Conservation (phyloP, 345 rosid species). For the Dipteronia sinensis region DNA sequence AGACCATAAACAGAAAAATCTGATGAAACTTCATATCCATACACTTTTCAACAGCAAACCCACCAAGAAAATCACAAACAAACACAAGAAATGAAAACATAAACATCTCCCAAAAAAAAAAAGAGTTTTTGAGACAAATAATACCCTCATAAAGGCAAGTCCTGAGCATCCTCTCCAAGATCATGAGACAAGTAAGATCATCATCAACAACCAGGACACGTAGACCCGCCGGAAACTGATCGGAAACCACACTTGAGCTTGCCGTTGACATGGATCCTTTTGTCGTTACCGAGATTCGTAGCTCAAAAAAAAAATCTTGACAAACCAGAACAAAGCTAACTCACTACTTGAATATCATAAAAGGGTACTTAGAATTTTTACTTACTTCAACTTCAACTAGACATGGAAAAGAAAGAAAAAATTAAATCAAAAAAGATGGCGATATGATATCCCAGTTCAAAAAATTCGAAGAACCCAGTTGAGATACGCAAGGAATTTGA, state of each 20-base stretch:
- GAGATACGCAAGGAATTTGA: slow-evolving; percentile 28
- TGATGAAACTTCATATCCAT: slow-evolving; percentile 3
- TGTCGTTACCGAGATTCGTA: slow-evolving; percentile 72
- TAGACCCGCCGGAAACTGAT: slow-evolving; percentile 79
- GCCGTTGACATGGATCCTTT: slow-evolving; percentile 65
- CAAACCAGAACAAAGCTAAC: neutral
- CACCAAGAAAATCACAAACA: slow-evolving; percentile 20
- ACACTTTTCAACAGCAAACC: neutral
- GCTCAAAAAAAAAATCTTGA: slow-evolving; percentile 22
- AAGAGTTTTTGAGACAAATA: neutral
- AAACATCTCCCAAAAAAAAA: slow-evolving; percentile 5
- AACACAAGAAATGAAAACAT: slow-evolving; percentile 15
- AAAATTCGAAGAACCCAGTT: slow-evolving; percentile 43
- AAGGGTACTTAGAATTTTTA: slow-evolving; percentile 15
- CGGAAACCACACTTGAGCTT: slow-evolving; percentile 58
- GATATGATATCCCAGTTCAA: slow-evolving; percentile 34
- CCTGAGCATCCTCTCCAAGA: slow-evolving; percentile 88
- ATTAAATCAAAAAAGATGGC: slow-evolving; percentile 18
- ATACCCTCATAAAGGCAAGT: slow-evolving; percentile 81
- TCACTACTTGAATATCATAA: neutral
- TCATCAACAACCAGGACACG: slow-evolving; percentile 94
- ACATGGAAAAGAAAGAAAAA: slow-evolving; percentile 9
- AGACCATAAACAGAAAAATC: slow-evolving; percentile 19
- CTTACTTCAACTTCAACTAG: slow-evolving; percentile 29
- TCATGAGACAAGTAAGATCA: slow-evolving; percentile 89